phyloP scores from a whole-genome alignment of 768 basidiomycete species.

The Trametes cingulata region DNA sequence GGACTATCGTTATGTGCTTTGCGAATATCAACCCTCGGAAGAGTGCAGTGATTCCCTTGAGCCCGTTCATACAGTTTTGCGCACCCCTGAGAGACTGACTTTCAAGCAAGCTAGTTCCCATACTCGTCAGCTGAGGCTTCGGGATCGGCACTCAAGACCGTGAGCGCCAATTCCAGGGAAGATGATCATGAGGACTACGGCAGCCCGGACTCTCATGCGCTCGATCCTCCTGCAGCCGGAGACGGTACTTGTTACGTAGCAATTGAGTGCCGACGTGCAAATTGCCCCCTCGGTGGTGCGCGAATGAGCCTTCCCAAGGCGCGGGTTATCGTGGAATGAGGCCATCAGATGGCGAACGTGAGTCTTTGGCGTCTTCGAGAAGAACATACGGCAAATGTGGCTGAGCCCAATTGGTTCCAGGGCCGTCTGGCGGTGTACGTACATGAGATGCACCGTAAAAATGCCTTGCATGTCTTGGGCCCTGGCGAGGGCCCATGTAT shows the following conservation, averaged over 20 bases:
- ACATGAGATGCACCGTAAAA: neutral
- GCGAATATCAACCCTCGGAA: neutral
- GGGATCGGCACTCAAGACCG: neutral
- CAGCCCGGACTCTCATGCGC: neutral
- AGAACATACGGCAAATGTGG: neutral
- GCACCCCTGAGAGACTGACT: neutral
- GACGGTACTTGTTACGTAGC: neutral
- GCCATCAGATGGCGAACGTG: neutral
- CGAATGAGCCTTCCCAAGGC: neutral
- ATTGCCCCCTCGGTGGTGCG: neutral
- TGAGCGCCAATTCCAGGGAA: neutral
- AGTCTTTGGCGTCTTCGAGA: slow-evolving; percentile 3
- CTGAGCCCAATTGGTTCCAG: neutral
- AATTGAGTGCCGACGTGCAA: too few relatives aligned
- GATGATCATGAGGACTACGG: neutral
- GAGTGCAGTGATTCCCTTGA: neutral
- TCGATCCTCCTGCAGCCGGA: too few relatives aligned
- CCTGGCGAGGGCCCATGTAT: neutral
- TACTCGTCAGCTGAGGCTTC: neutral
- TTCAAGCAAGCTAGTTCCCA: neutral
- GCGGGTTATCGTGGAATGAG: neutral
- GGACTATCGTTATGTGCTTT: neutral
- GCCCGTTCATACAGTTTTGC: too few relatives aligned
- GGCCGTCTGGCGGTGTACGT: slow-evolving; percentile 2
- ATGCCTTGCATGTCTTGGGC: neutral